These are phyloP conservation scores for Suillus placidus DNA, from an alignment of 768 basidiomycete genomes.

Conservation along the genomic window DNA sequence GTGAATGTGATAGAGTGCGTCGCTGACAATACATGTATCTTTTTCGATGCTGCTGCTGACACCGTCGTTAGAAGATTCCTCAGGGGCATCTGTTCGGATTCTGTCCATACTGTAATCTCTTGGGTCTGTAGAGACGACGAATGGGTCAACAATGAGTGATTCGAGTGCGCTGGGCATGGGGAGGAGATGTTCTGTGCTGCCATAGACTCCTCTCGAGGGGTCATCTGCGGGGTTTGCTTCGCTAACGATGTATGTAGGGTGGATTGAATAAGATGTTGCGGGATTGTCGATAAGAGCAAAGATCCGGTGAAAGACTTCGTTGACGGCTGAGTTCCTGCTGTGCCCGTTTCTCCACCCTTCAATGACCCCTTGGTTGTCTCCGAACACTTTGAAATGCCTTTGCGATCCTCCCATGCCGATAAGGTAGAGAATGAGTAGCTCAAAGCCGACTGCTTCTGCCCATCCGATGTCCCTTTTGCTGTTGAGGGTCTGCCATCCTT, in stretches of 20 bases:
- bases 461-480: no score
- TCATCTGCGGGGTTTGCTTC: slow-evolving; percentile 11
- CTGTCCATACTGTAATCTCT: background rate
- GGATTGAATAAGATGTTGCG: background rate
- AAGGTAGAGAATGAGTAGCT: no score
- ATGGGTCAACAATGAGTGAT: background rate
- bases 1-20: slow-evolving; percentile 18
- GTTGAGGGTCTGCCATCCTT: no score
- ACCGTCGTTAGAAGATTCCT: slow-evolving; percentile 15
- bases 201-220: slow-evolving; percentile 6
- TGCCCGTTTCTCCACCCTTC: background rate
- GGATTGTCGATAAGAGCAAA: slow-evolving; percentile 14
- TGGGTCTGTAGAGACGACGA: background rate
- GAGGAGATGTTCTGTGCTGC: slow-evolving; percentile 1
- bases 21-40: background rate
- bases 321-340: background rate
- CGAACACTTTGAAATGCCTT: background rate
- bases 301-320: background rate
- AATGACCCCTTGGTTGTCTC: background rate
- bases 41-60: background rate
- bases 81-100: slow-evolving; percentile 6
- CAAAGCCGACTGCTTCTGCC: no score
- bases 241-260: slow-evolving; percentile 3
- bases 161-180: slow-evolving; percentile 10
- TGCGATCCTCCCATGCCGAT: background rate